Conservation (phyloP, 176 grass and related monocot genomes). For the Chrysopogon serrulatus region DNA sequence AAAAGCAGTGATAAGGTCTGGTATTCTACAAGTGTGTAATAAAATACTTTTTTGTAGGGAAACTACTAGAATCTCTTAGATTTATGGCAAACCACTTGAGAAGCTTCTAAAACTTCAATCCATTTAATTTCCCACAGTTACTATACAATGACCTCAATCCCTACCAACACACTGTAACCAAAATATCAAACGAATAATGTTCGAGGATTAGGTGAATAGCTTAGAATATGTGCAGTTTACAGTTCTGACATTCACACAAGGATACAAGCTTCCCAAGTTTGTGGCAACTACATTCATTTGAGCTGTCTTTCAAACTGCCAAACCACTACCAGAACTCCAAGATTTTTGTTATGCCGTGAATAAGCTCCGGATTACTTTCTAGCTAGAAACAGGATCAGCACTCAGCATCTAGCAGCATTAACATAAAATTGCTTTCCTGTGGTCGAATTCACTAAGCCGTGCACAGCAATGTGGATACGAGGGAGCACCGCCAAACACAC, state of each 20-base stretch:
- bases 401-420: neutral
- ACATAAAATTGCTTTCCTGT: neutral
- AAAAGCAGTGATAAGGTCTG: neutral
- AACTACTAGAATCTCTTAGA: neutral
- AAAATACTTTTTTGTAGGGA: neutral
- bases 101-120: neutral
- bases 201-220: neutral
- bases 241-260: neutral
- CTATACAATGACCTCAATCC: neutral
- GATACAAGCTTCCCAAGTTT: neutral
- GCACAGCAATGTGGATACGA: neutral
- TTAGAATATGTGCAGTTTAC: neutral
- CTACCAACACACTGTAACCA: neutral
- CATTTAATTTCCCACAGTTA: neutral
- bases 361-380: neutral
- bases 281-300: neutral
- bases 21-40: neutral
- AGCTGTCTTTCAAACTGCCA: neutral
- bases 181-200: neutral
- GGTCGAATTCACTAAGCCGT: neutral
- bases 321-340: neutral
- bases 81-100: neutral
- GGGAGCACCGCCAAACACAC: neutral
- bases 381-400: neutral
- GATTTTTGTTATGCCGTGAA: neutral